Percentiles rank a stretch among this genome's conserved stretches.
phyloP scores from a whole-genome alignment of 306 rosid genomes.

The Begonia loranthoides region DNA sequence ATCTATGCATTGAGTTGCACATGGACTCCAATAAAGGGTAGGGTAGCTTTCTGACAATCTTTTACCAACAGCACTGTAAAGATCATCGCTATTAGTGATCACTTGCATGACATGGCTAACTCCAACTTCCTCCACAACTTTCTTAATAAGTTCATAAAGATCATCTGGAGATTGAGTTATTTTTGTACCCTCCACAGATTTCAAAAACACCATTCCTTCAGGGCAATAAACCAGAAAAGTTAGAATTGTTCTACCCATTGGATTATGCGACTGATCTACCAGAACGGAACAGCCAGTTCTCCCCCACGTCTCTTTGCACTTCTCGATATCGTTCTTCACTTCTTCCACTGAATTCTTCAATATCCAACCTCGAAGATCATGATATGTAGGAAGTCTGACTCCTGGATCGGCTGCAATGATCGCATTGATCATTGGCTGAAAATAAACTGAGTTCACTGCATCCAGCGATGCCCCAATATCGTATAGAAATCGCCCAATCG shows the following conservation, averaged over 20 bases:
- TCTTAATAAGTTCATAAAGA: constrained; percentile 52
- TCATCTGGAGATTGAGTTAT: constrained; percentile 28
- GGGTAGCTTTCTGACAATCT: constrained; percentile 58
- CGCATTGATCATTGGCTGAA: constrained; percentile 70
- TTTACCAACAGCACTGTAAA: constrained; percentile 47
- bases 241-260: constrained; percentile 31
- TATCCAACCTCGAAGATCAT: constrained; percentile 76
- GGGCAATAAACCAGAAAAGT: constrained; percentile 51
- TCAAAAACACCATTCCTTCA: constrained; percentile 60
- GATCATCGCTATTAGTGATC: constrained; percentile 50
- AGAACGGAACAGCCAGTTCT: constrained; percentile 78
- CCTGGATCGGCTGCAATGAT: constrained; percentile 35
- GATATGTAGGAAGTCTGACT: constrained; percentile 38
- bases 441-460: constrained; percentile 67
- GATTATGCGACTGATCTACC: constrained; percentile 57
- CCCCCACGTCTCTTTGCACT: constrained; percentile 53
- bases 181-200: constrained; percentile 59
- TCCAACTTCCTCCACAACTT: constrained; percentile 73
- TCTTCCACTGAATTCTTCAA: constrained; percentile 73
- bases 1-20: constrained; percentile 52
- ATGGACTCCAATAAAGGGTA: constrained; percentile 69
- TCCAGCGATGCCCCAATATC: constrained; percentile 76
- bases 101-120: constrained; percentile 71
- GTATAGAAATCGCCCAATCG: constrained; percentile 72
- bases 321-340: constrained; percentile 47